Base-by-base conservation (phyloP, 2,329 filamentous ascomycete genomes). In the Trichophyton simii region DNA sequence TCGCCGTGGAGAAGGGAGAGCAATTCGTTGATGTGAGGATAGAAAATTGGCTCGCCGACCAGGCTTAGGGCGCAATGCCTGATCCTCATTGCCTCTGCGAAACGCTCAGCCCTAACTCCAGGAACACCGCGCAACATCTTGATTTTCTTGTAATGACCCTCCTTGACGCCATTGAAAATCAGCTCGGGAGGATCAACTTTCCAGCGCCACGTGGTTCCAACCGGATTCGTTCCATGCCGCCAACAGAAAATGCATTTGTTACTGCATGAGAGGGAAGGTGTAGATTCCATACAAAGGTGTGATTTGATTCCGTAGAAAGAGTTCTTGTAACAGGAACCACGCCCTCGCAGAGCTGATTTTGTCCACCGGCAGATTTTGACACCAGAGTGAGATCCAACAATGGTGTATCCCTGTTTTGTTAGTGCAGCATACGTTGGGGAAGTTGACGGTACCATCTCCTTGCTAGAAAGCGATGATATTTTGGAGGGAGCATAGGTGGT, bases 191-290 rank as follows among this genome's bases (percentile, higher is more conserved):
- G 87, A 71, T 97, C 94, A 34, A 96, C 89, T 58, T 91, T 84
- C 92, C 92, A 99, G 63, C 92, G 86, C 92, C 94, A 97, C 3
- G 88, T 95, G 2, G 94, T 97, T 57, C 91, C 91, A 0, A 97
- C 94, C 0, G 92, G 92, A 72, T 97, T 99, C 0, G 94, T 97
- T 60, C 92, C 94, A 71, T 97, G 94, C 5, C 94, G 86, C 94
- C 92, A 99, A 80, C 92, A 99, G 75, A 97, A 99, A 66, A 99
- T 90, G 73, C 94, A 97, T 74, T 99, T 97, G 78, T 97, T 97
- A 65, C 88, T 94, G 80, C 92, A 99, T 8, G 90, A 95, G 3
- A 99, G 83, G 0, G 91, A 96, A 0, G 92, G 92, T 0, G 92
- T 97, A 1, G 92, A 92, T 76, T 99, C 92, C 94, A 99, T 99